Base-by-base conservation (phyloP, 345 rosid genomes). In the Corchorus olitorius region DNA sequence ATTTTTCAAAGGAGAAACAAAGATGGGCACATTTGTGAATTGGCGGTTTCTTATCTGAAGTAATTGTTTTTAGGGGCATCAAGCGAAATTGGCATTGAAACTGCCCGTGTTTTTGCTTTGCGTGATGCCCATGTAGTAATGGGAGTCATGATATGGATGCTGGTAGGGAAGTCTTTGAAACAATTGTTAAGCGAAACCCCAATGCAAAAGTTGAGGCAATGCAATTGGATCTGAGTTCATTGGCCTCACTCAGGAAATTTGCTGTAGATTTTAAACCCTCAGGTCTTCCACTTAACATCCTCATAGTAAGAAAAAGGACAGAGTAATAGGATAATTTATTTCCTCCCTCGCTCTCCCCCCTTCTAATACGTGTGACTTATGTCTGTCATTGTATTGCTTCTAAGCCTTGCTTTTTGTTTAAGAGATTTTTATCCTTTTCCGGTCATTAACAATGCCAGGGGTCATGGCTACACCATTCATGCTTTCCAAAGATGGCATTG, bases 361-460 rank as follows among this genome's bases (percentile, higher is more conserved):
- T n/a, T 54, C 41, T 39, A 39, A 17, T 8, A 54, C 1, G 8
- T 53, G 20, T 54, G n/a, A 54, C 58, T 6, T 54, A 6, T 4
- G 6, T 17, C 5, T 6, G 33, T 33, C n/a, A n/a, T n/a, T n/a
- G n/a, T n/a, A 19, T 56, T 56, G 61, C 68, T 34, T 64, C 46
- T 37, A 58, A 58, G 4, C 62, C 8, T n/a, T 20, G 63, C 8
- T 62, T 62, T 33, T 62, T n/a, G 64, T 5, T 5, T 39, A 15
- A 74, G 50, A 79, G 54, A 49, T 1, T 14, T 22, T 6, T 14
- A 4, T 43, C 4, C 39, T 45, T 8, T 41, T 80, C 41, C 13
- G 27, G 56, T 10, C 68, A 86, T 88, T 72, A 86, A 88, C 81
- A 88, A 88, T 82, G 91, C 87, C n/a, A 75, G 87, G 91, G 66